phyloP scores from a whole-genome alignment of 2,329 filamentous ascomycete genomes.

The Xylariales sp. region DNA sequence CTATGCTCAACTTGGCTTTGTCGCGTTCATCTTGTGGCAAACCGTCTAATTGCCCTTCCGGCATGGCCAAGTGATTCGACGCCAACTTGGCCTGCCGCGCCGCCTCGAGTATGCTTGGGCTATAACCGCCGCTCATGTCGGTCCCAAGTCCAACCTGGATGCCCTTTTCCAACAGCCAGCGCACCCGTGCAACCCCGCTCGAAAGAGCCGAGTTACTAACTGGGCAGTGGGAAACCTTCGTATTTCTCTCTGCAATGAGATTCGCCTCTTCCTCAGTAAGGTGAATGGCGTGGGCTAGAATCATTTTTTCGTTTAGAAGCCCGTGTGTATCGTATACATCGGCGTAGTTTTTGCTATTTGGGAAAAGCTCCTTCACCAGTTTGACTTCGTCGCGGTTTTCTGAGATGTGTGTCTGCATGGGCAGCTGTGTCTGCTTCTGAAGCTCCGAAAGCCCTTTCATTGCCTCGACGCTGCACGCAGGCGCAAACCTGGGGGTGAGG shows the following conservation, averaged over 20 bases:
- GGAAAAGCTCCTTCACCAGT: conserved; percentile 78
- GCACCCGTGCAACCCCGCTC: conserved; percentile 80
- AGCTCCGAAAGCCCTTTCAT: conserved; percentile 74
- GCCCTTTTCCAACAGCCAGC: conserved; percentile 78
- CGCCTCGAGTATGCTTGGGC: conserved; percentile 73
- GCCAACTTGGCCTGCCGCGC: conserved; percentile 84
- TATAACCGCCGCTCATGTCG: conserved; percentile 90
- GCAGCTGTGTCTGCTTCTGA: conserved; percentile 70
- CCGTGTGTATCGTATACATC: conserved; percentile 80
- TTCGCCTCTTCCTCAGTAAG: conserved; percentile 73
- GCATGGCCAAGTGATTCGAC: conserved; percentile 76
- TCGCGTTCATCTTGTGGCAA: conserved; percentile 50
- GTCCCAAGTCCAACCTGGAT: conserved; percentile 88
- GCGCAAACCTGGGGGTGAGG: conserved; percentile 79
- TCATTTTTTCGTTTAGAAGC: conserved; percentile 77
- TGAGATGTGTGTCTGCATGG: conserved; percentile 89
- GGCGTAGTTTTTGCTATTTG: conserved; percentile 72
- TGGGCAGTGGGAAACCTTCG: conserved; percentile 86
- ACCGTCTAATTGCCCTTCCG: conserved; percentile 42
- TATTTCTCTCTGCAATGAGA: conserved; percentile 69
- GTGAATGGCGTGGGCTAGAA: conserved; percentile 88
- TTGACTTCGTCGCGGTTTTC: conserved; percentile 82
- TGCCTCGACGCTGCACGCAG: conserved; percentile 68
- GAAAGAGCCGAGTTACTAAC: conserved; percentile 86
- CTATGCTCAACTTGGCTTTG: conserved; percentile 77